Percentiles rank a stretch among this genome's conserved stretches.
Evolutionary conservation across 1,284 basidiomycete genomes (phyloP).

Genomic region (Austroboletus rostrupii): DNA sequence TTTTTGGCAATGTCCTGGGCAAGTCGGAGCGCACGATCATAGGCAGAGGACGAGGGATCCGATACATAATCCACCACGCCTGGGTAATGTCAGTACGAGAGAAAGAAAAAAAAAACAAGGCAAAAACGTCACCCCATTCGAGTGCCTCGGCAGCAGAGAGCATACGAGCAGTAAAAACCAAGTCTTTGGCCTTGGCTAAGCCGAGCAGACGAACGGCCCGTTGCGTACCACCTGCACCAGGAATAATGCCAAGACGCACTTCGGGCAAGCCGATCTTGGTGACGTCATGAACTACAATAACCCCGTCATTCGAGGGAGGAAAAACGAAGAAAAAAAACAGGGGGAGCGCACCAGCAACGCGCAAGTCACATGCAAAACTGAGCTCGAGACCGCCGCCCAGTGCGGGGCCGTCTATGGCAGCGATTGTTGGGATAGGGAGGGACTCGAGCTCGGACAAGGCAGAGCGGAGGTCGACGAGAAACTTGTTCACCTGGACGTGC

Average conservation of each 20-base stretch:
- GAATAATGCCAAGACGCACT: constrained; percentile 85
- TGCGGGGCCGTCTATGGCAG: constrained; percentile 90
- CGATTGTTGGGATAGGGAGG: constrained; percentile 85
- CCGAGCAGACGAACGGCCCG: constrained; percentile 81
- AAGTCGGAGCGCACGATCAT: constrained; percentile 62
- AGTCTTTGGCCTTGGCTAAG: constrained; percentile 79
- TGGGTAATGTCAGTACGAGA: constrained; percentile 27
- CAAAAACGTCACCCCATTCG: constrained; percentile 57
- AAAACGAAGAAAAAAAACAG: too few species aligned
- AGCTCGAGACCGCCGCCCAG: constrained; percentile 90
- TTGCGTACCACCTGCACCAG: constrained; percentile 93
- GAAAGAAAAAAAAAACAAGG: not conserved
- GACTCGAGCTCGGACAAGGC: constrained; percentile 74
- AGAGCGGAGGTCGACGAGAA: constrained; percentile 74
- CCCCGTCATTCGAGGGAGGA: not conserved
- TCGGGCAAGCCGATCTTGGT: constrained; percentile 75
- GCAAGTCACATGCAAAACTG: constrained; percentile 82
- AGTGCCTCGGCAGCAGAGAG: constrained; percentile 64
- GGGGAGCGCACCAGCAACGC: constrained; percentile 65
- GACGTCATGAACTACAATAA: constrained; percentile 45
- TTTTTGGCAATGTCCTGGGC: constrained; percentile 67
- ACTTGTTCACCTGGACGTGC: constrained; percentile 68
- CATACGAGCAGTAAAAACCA: constrained; percentile 66
- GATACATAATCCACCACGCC: constrained; percentile 82
- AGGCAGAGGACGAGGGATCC: constrained; percentile 50